A percentile compares a stretch with the other conserved stretches of the same genome.
These are phyloP conservation scores for Penstemon barbatus DNA, from an alignment of 257 asterid species.

Conservation along the genomic window DNA sequence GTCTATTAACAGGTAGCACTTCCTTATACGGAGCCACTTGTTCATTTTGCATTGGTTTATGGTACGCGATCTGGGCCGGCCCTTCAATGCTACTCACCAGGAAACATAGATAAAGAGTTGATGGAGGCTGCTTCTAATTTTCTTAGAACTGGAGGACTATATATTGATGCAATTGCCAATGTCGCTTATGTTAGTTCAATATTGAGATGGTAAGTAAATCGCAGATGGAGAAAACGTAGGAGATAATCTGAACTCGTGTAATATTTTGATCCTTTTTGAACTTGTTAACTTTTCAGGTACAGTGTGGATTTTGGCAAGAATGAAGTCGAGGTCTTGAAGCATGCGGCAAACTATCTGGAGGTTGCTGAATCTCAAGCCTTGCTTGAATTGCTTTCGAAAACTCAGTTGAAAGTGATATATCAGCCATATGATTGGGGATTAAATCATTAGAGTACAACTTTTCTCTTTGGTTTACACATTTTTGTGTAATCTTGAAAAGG, in stretches of 20 bases:
- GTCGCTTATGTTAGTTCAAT: slow-evolving; percentile 55
- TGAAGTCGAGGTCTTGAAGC: slow-evolving; percentile 79
- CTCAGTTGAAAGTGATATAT: slow-evolving; percentile 65
- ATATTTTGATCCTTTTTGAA: neutral
- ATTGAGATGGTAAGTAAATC: slow-evolving; percentile 58
- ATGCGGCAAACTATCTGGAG: slow-evolving; percentile 77
- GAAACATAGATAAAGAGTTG: slow-evolving; percentile 73
- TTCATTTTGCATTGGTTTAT: slow-evolving; percentile 68
- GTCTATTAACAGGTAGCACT: slow-evolving; percentile 57
- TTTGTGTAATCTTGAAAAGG: too few relatives aligned
- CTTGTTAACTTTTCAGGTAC: slow-evolving; percentile 48
- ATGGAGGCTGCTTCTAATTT: slow-evolving; percentile 63
- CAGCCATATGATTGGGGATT: slow-evolving; percentile 78
- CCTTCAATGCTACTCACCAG: slow-evolving; percentile 82
- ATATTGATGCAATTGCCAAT: slow-evolving; percentile 53
- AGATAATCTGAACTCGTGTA: neutral
- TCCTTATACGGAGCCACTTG: slow-evolving; percentile 79
- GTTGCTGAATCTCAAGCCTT: slow-evolving; percentile 50
- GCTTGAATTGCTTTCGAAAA: slow-evolving; percentile 60
- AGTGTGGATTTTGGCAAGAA: slow-evolving; percentile 77
- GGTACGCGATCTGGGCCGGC: slow-evolving; percentile 87
- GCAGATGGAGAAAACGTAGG: too few relatives aligned
- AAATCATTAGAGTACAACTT: slow-evolving; percentile 43
- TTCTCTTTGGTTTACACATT: neutral
- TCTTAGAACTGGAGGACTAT: slow-evolving; percentile 60